Evolutionary conservation across 1,284 basidiomycete genomes (phyloP).

Genomic region (Clitocybe nebularis): DNA sequence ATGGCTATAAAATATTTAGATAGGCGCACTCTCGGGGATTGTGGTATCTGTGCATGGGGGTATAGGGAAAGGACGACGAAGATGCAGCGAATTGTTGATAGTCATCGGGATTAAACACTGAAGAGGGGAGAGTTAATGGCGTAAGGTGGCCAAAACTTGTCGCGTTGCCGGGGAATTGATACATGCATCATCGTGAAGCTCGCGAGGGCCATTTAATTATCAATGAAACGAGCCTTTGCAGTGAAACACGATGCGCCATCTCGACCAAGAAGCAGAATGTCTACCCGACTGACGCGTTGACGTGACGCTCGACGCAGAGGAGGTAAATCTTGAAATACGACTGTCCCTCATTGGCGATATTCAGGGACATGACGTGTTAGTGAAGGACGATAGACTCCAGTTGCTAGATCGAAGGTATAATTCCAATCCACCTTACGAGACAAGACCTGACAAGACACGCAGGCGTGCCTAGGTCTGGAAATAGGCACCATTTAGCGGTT

Average conservation of each 20-base stretch:
- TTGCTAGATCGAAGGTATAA: background rate
- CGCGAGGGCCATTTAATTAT: conserved; percentile 2
- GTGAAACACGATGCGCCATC: conserved; percentile 4
- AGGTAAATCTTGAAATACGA: conserved; percentile 11
- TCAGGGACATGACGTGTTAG: conserved; percentile 13
- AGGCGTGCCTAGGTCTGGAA: too few species aligned
- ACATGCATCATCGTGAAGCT: conserved; percentile 15
- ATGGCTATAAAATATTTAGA: background rate
- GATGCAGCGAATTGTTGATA: background rate
- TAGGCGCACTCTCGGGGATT: conserved; percentile 13
- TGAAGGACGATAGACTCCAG: background rate
- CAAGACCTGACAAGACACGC: background rate
- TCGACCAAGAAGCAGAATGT: too few species aligned
- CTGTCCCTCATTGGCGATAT: conserved; percentile 17
- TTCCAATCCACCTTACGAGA: background rate
- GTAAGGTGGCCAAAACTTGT: background rate
- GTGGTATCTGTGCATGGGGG: conserved; percentile 1
- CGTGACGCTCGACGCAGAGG: conserved; percentile 17
- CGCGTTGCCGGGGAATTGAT: conserved; percentile 11
- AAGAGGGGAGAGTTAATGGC: too few species aligned
- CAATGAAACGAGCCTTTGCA: conserved; percentile 6
- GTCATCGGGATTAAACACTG: too few species aligned
- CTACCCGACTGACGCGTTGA: conserved; percentile 14
- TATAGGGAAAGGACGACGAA: background rate
- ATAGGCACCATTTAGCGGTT: conserved; percentile 1